Conservation (phyloP, 1,139 yeast genomes). For the Yamadazyma epiphylla region DNA sequence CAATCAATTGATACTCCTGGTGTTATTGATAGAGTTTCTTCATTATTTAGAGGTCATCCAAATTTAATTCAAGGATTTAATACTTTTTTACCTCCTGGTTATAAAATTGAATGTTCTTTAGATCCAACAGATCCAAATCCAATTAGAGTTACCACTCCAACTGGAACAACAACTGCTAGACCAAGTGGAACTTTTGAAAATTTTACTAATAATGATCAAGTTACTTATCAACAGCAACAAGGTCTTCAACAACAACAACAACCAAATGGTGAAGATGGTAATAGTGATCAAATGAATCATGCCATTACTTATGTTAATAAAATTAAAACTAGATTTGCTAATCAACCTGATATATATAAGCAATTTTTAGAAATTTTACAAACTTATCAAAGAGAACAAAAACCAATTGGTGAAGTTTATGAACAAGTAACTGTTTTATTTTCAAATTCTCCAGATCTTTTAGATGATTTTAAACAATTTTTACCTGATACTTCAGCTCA, state of each 20-base stretch:
- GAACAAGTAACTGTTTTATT: slow-evolving; percentile 87
- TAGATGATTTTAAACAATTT: slow-evolving; percentile 92
- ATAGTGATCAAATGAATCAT: slow-evolving; percentile 86
- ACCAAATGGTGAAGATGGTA: slow-evolving; percentile 54
- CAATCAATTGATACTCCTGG: slow-evolving; percentile 98
- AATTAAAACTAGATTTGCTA: slow-evolving; percentile 88
- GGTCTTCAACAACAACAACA: slow-evolving; percentile 4
- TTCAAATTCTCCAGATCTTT: slow-evolving; percentile 88
- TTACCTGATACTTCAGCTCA: slow-evolving; percentile 74
- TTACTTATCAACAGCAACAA: slow-evolving; percentile 10
- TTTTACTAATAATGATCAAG: slow-evolving; percentile 9
- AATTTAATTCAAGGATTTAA: slow-evolving; percentile 93
- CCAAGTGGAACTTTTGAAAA: slow-evolving; percentile 43
- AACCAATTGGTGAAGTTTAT: slow-evolving; percentile 92
- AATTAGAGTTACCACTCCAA: slow-evolving; percentile 91
- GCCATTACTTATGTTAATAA: slow-evolving; percentile 95
- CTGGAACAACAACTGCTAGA: slow-evolving; percentile 76
- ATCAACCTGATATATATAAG: slow-evolving; percentile 94
- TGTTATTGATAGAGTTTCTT: slow-evolving; percentile 91
- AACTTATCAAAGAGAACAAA: slow-evolving; percentile 93
- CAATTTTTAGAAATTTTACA: slow-evolving; percentile 91
- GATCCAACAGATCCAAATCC: slow-evolving; percentile 92
- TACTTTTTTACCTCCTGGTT: slow-evolving; percentile 96
- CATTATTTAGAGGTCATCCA: slow-evolving; percentile 89
- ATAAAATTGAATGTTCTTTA: slow-evolving; percentile 84